Evolutionary conservation across 2,329 filamentous ascomycete species (phyloP), one percentile per base, ranked within the genome.

Genomic region (Paraphoma chrysanthemicola): DNA sequence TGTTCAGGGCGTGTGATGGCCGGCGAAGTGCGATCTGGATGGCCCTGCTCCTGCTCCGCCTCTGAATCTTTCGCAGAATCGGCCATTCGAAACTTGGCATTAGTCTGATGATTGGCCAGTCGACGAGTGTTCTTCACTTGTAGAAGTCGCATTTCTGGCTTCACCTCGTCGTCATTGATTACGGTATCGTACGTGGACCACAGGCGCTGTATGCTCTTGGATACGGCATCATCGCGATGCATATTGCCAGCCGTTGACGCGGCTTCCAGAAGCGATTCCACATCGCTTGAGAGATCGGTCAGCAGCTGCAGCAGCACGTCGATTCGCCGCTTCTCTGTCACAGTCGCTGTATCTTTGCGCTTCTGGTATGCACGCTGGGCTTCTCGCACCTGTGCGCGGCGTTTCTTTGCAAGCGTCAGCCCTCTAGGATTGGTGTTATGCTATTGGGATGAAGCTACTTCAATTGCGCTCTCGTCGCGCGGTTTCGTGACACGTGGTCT

Each of bases 361-460:
- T 65, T 67, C 29, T 69, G 65, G 41, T 72, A 69, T 10, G 58
- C 62, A 23, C 62, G 51, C 47, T 70, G 65, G 2, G 69, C 66
- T 18, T 68, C 62, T 17, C 66, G 61, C 1, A 68, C 63, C 48
- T 72, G 65, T 4, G 66, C 66, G 18, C 68, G 63, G 16, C 66
- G 66, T 66, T 69, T 70, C 65, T 70, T 45, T 33, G 42, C 39
- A 30, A 29, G 12, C 9, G 48, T 41, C 17, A 18, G 6, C 14
- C 3, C 39, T 11, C 14, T 23, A 2, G 23, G 5, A 3, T 5
- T 23, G 5, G 23, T 23, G 23, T 23, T 23, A 23, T 23, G 23
- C 23, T 23, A 23, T 23, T 23, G 23, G 23, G 23, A 23, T 23
- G 23, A 23, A 23, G 36, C 48, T 56, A 70, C 67, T 55, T 70